Evolutionary conservation across 2,329 filamentous ascomycete species (phyloP).

Genomic region (Huntiella bhutanensis): DNA sequence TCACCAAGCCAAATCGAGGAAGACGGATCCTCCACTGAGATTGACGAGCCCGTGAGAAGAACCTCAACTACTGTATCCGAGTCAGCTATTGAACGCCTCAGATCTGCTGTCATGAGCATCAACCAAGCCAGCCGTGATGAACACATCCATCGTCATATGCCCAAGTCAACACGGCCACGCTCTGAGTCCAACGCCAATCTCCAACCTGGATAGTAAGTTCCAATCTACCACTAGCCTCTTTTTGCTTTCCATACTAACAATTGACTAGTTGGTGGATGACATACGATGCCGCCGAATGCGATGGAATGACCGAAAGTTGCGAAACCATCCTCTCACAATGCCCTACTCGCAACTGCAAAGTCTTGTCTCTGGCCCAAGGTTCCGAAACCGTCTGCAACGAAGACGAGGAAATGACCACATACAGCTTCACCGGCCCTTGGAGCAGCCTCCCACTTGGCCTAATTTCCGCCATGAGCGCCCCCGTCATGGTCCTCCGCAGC

Average conservation of each 20-base stretch:
- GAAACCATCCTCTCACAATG: conserved; percentile 27
- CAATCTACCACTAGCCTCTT: not conserved
- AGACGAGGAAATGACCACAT: conserved; percentile 19
- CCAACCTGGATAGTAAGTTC: conserved; percentile 26
- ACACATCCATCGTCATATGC: not conserved
- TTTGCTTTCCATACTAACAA: conserved; percentile 1
- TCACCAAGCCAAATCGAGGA: too few species aligned
- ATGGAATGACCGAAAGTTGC: conserved; percentile 31
- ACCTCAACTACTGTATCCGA: too few species aligned
- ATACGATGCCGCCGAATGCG: conserved; percentile 33
- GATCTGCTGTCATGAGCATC: not conserved
- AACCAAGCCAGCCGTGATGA: not conserved
- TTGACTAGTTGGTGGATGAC: conserved; percentile 36
- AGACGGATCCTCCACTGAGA: too few species aligned
- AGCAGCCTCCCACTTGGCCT: conserved; percentile 29
- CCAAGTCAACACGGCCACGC: not conserved
- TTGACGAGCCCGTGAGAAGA: too few species aligned
- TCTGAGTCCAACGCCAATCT: not conserved
- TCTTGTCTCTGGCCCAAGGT: conserved; percentile 33
- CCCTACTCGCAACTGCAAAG: conserved; percentile 23
- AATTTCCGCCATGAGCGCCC: conserved; percentile 28
- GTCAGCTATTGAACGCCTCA: too few species aligned
- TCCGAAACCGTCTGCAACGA: conserved; percentile 24
- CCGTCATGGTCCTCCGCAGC: conserved; percentile 34
- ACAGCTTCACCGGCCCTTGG: conserved; percentile 25